Conservation (phyloP, 495 filamentous ascomycete species). For the Lasiosphaeria ovina region DNA sequence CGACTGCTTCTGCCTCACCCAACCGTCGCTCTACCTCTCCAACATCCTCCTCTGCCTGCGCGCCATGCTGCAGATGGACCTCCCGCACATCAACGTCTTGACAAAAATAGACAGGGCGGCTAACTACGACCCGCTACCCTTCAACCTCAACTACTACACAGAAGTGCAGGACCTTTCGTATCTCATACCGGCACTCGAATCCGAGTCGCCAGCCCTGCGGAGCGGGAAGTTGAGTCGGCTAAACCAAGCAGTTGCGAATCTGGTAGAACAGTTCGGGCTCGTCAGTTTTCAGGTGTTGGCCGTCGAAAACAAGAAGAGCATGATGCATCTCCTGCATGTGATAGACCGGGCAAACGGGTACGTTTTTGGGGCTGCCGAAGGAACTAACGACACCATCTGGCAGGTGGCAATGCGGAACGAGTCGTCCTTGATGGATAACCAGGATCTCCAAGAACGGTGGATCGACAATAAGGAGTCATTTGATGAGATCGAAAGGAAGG, state of each 20-base stretch:
- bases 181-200: constrained; percentile 73
- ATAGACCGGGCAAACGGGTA: constrained; percentile 92
- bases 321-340: constrained; percentile 83
- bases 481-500: constrained; percentile 72
- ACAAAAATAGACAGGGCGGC: constrained; percentile 93
- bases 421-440: constrained; percentile 69
- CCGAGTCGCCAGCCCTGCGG: constrained; percentile 52
- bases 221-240: constrained; percentile 74
- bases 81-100: constrained; percentile 91
- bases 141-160: constrained; percentile 95
- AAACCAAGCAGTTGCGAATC: constrained; percentile 79
- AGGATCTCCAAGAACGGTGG: constrained; percentile 94
- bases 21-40: constrained; percentile 92
- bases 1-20: constrained; percentile 86
- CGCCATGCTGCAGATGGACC: constrained; percentile 96
- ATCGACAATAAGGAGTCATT: constrained; percentile 83
- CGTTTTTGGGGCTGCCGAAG: constrained; percentile 86
- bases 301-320: constrained; percentile 92
- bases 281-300: constrained; percentile 91
- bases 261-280: constrained; percentile 84
- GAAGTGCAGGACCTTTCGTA: constrained; percentile 93
- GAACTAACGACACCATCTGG: constrained; percentile 92
- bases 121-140: constrained; percentile 75
- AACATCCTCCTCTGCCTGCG: constrained; percentile 87
- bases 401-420: constrained; percentile 90